Conservation (phyloP, 192 early-diverging fungal genomes). For the Coemansia sp. region DNA sequence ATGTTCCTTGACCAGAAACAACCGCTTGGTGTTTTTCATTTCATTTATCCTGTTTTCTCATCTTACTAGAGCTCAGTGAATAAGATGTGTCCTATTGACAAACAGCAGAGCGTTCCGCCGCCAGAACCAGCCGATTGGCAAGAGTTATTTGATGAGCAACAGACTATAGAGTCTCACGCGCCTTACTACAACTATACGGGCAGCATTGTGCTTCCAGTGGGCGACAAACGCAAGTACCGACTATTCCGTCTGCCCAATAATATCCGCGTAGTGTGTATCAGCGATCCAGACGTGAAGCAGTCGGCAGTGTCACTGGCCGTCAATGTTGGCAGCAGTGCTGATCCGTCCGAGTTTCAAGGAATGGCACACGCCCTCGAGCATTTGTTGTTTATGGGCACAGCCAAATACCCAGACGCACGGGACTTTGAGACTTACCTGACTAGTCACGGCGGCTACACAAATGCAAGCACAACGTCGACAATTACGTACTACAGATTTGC, state of each 20-base stretch:
- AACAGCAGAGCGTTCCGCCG: not conserved
- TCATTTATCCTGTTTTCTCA: not conserved
- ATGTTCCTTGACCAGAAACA: no score
- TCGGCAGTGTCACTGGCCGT: conserved; percentile 62
- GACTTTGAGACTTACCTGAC: conserved; percentile 55
- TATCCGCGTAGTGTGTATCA: conserved; percentile 59
- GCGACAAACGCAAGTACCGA: conserved; percentile 38
- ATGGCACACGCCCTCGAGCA: conserved; percentile 75
- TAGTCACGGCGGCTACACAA: conserved; percentile 23
- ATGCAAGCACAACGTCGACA: conserved; percentile 20
- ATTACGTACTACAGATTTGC: conserved; percentile 27
- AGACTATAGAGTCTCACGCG: not conserved
- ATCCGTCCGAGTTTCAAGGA: conserved; percentile 61
- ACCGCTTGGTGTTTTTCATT: no score
- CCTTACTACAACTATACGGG: conserved; percentile 10
- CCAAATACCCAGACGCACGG: conserved; percentile 67
- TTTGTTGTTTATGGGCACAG: conserved; percentile 67
- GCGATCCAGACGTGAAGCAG: conserved; percentile 54
- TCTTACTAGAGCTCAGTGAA: not conserved
- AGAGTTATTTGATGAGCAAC: not conserved
- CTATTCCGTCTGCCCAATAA: conserved; percentile 59
- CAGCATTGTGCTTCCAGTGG: not conserved
- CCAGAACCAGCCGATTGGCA: not conserved
- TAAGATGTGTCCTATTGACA: not conserved
- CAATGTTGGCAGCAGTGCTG: conserved; percentile 61